Evolutionary conservation across 352 stramenopile genomes (phyloP), one percentile per base, ranked within the genome.

Genomic region (Phytophthora boehmeriae): DNA sequence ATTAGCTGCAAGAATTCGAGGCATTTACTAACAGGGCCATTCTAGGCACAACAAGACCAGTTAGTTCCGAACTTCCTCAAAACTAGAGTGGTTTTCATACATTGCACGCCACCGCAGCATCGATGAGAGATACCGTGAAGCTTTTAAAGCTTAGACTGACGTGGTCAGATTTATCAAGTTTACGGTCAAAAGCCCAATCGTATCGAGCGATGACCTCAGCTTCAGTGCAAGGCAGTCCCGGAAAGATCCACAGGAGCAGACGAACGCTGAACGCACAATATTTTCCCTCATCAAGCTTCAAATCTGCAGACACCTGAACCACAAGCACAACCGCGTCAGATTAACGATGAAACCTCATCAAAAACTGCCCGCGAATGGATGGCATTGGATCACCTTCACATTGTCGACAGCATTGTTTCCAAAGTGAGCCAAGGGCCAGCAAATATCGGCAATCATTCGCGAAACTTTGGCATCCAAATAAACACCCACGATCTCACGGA

Each of bases 351-450:
- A 39, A 16, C 14, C 34, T 39, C 9, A n/a, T 2, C 14, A 39
- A 4, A 17, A 39, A 39, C 5, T n/a, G 10, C 14, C 14, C 10
- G 9, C 38, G 19, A 22, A 44, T 22, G 38, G 13, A n/a, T 44
- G 8, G 1, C 14, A 8, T 19, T 30, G 16, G 27, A 9, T 56
- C 22, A 64, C 38, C 41, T 49, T 60, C 11, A 45, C 34, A 10
- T 9, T 23, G 27, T 23, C 20, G 17, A 27, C 25, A 16, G 53
- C 32, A 25, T 50, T 58, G 16, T 51, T 62, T 5, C 71, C 69
- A 56, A 76, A 81, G 47, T 82, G 74, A 4, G 72, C 79, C 20
- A 86, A 58, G 10, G 74, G 70, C 79, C 79, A 89, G 39, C 72
- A 76, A 16, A 55, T 69, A 30, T 82, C 79, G 2, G 52, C 44